A percentile compares a stretch with the other conserved stretches of the same genome.
phyloP scores from a whole-genome alignment of 176 grass and related monocot species.

The Carex scoparia region DNA sequence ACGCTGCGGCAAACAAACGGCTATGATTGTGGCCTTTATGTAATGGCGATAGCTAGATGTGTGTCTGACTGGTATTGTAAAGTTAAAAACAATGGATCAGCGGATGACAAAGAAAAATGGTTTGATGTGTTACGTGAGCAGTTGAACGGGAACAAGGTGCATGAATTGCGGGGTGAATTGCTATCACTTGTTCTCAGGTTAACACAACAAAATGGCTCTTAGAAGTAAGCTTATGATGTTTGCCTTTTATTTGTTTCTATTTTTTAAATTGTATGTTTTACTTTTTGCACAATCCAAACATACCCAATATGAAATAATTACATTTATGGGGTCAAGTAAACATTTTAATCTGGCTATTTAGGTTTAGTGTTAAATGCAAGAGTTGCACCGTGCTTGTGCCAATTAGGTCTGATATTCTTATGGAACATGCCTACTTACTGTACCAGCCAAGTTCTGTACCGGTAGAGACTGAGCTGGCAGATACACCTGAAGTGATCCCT shows the following conservation, averaged over 20 bases:
- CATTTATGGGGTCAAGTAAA: neutral
- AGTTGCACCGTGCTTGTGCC: neutral
- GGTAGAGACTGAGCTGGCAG: neutral
- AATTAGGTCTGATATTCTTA: neutral
- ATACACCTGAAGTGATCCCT: neutral
- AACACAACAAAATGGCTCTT: slow-evolving; percentile 13
- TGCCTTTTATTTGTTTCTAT: neutral
- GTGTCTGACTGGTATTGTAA: slow-evolving; percentile 52
- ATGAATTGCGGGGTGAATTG: slow-evolving; percentile 45
- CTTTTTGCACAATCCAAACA: neutral
- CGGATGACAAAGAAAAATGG: slow-evolving; percentile 33
- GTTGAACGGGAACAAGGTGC: slow-evolving; percentile 40
- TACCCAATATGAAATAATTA: neutral
- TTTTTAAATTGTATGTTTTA: neutral
- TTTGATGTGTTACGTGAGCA: slow-evolving; percentile 42
- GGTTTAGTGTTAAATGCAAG: neutral
- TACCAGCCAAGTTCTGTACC: neutral
- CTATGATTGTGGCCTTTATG: slow-evolving; percentile 75
- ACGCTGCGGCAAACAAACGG: slow-evolving; percentile 60
- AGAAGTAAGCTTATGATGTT: neutral
- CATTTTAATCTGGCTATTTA: neutral
- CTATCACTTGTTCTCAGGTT: slow-evolving; percentile 46
- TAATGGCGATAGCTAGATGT: slow-evolving; percentile 51
- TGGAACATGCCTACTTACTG: neutral
- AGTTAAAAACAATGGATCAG: neutral